phyloP scores from a whole-genome alignment of 345 rosid species.

The Salix brachista region DNA sequence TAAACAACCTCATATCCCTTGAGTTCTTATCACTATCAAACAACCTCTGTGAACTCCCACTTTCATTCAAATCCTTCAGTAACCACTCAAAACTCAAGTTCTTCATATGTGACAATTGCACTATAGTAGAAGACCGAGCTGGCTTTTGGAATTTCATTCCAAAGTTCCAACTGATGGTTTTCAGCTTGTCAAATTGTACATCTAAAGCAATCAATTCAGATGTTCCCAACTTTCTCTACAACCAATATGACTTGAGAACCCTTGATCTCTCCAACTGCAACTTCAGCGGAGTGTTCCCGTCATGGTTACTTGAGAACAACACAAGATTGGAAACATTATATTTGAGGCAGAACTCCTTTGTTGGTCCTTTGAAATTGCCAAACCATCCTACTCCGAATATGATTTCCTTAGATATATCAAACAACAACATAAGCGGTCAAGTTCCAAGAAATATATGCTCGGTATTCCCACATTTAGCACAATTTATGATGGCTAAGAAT shows the following conservation, averaged over 20 bases:
- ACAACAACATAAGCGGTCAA: not conserved
- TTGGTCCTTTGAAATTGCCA: not conserved
- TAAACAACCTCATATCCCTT: too few species aligned
- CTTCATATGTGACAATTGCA: too few species aligned
- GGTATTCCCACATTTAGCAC: not conserved
- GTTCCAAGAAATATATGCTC: conserved; percentile 13
- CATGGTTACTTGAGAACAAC: conserved; percentile 19
- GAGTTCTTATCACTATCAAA: too few species aligned
- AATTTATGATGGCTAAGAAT: not conserved
- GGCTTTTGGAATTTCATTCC: not conserved
- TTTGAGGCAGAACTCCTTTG: not conserved
- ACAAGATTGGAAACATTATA: fast-evolving
- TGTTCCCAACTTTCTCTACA: conserved; percentile 1
- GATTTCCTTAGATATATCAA: not conserved
- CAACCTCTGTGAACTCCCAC: too few species aligned
- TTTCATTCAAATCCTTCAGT: too few species aligned
- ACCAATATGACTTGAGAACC: conserved; percentile 3
- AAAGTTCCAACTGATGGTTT: not conserved
- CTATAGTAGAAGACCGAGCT: not conserved
- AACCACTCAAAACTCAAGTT: too few species aligned
- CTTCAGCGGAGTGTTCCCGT: not conserved
- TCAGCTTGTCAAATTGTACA: not conserved
- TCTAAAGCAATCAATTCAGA: not conserved
- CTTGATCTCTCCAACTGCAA: not conserved
- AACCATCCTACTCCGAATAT: not conserved